phyloP scores from a whole-genome alignment of 176 grass and related monocot species.

The Hordeum marinum region DNA sequence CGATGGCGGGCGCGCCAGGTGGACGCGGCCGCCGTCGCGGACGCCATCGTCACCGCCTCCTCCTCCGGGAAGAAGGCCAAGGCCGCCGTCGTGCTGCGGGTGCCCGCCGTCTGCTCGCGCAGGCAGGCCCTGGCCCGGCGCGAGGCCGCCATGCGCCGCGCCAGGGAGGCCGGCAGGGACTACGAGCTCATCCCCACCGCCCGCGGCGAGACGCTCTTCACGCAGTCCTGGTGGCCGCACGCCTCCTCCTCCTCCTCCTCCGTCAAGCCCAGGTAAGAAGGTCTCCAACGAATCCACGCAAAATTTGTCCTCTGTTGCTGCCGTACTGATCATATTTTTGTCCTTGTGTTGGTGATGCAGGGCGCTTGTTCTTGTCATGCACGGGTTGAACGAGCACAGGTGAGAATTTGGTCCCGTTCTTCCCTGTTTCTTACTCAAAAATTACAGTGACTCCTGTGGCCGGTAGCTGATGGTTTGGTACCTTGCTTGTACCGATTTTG shows the following conservation, averaged over 20 bases:
- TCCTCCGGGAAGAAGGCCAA: slow-evolving; percentile 45
- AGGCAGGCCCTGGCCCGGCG: slow-evolving; percentile 44
- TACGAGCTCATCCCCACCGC: slow-evolving; percentile 58
- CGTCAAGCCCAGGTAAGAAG: slow-evolving; percentile 30
- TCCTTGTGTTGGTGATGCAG: slow-evolving; percentile 37
- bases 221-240: slow-evolving; percentile 69
- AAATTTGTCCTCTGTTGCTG: neutral
- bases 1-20: slow-evolving; percentile 19
- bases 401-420: slow-evolving; percentile 10
- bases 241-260: slow-evolving; percentile 12
- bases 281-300: no score
- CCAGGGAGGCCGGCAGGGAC: slow-evolving; percentile 29
- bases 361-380: slow-evolving; percentile 74
- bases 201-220: slow-evolving; percentile 74
- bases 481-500: slow-evolving; percentile 9
- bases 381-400: slow-evolving; percentile 97
- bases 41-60: neutral
- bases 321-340: neutral
- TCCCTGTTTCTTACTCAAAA: neutral
- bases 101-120: slow-evolving; percentile 42
- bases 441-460: neutral
- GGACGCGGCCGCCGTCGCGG: neutral
- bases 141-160: slow-evolving; percentile 37
- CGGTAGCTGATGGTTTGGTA: slow-evolving; percentile 18
- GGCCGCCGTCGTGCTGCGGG: slow-evolving; percentile 39